Evolutionary conservation across 164 flowering plant species (phyloP).

Genomic region (Vitis rotundifolia): DNA sequence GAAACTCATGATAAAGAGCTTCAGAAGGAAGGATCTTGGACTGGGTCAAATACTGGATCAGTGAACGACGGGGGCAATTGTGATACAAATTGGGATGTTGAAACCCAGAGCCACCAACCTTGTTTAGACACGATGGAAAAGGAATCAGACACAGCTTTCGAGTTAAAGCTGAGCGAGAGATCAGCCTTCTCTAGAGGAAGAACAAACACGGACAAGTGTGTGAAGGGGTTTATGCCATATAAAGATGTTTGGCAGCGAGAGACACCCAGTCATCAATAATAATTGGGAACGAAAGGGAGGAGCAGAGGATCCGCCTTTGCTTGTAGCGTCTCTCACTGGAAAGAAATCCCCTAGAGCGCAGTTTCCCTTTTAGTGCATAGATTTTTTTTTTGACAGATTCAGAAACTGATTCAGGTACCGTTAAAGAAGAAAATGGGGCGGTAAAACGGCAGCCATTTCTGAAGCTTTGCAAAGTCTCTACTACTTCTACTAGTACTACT

Average conservation of each 20-base stretch:
- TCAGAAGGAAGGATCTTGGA: slow-evolving; percentile 39
- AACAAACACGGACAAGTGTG: slow-evolving; percentile 11
- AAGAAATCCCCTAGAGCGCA: neutral
- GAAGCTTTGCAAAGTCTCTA: neutral
- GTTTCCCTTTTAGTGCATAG: neutral
- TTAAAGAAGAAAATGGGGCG: neutral
- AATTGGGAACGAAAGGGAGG: slow-evolving; percentile 30
- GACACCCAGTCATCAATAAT: slow-evolving; percentile 25
- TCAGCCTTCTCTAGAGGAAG: slow-evolving; percentile 27
- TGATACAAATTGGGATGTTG: slow-evolving; percentile 27
- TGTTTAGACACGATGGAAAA: slow-evolving; percentile 8
- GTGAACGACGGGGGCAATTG: slow-evolving; percentile 17
- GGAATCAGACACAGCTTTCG: slow-evolving; percentile 6
- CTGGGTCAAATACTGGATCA: slow-evolving; percentile 38
- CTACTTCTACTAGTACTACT: neutral
- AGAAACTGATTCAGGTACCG: neutral
- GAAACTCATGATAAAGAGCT: slow-evolving; percentile 14
- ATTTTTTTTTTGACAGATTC: neutral
- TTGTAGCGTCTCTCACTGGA: slow-evolving; percentile 19
- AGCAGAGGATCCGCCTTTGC: slow-evolving; percentile 42
- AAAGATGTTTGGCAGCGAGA: slow-evolving; percentile 54
- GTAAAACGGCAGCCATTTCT: neutral
- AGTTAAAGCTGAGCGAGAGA: slow-evolving; percentile 23
- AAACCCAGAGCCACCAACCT: slow-evolving; percentile 18
- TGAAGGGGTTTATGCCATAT: slow-evolving; percentile 70